A percentile compares a stretch with the other conserved stretches of the same genome.
Conservation (phyloP, 225 moss, liverwort and hornwort genomes). For the Sphagnum contortum region DNA sequence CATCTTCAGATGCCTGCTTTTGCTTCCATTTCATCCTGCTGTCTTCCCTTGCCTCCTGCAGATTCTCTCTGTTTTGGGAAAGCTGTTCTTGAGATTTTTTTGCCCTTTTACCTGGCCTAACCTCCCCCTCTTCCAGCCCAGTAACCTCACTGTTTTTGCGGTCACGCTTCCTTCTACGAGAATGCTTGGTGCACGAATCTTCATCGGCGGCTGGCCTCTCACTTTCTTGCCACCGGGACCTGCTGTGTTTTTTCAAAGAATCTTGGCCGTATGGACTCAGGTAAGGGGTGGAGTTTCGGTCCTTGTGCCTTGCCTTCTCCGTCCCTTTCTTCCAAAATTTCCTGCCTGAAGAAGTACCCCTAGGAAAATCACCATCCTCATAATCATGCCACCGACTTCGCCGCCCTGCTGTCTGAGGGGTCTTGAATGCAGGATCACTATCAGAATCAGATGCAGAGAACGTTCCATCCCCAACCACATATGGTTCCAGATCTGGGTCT, state of each 20-base stretch:
- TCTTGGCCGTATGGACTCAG: conserved; percentile 6
- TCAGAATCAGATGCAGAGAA: conserved; percentile 37
- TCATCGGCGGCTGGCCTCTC: conserved; percentile 4
- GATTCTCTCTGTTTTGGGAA: conserved; percentile 23
- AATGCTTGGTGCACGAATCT: conserved; percentile 7
- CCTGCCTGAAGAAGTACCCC: conserved; percentile 45
- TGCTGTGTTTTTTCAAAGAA: conserved; percentile 22
- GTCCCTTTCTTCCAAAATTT: conserved; percentile 26
- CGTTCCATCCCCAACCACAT: conserved; percentile 37
- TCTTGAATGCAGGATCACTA: conserved; percentile 14
- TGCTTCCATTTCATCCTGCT: no score
- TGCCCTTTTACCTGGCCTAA: conserved; percentile 33
- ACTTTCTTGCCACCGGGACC: conserved; percentile 8
- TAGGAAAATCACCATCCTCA: conserved; percentile 64
- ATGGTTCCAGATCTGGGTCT: conserved; percentile 16
- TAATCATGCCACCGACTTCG: conserved; percentile 65
- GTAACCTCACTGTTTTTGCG: conserved; percentile 18
- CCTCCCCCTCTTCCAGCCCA: conserved; percentile 37
- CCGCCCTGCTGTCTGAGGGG: conserved; percentile 14
- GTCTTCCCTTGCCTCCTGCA: background rate
- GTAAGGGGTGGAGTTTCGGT: conserved; percentile 5
- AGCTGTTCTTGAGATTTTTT: conserved; percentile 19
- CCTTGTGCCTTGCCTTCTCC: conserved; percentile 16
- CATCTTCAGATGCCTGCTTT: no score
- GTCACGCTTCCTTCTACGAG: conserved; percentile 9